A percentile compares a stretch with the other conserved stretches of the same genome.
Evolutionary conservation across 2,329 filamentous ascomycete genomes (phyloP).

Genomic region (Fusarium sp.): DNA sequence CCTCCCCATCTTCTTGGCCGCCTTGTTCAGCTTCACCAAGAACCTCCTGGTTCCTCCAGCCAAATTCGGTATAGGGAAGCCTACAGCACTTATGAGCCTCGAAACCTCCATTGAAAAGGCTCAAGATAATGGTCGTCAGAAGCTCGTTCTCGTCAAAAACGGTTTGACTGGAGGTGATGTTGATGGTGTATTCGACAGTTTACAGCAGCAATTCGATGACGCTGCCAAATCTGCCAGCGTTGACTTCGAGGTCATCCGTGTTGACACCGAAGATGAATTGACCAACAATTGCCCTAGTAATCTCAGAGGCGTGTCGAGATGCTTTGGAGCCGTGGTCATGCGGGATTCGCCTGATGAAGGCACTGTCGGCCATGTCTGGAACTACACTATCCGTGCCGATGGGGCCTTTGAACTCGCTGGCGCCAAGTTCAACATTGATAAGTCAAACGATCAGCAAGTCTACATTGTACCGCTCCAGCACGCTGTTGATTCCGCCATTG

Average conservation of each 20-base stretch:
- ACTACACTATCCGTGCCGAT: slow-evolving; percentile 87
- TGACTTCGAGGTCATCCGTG: slow-evolving; percentile 67
- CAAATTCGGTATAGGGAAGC: slow-evolving; percentile 78
- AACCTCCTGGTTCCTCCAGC: slow-evolving; percentile 88
- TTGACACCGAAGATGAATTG: slow-evolving; percentile 71
- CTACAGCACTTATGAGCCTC: slow-evolving; percentile 74
- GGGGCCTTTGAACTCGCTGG: slow-evolving; percentile 72
- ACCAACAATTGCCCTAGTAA: slow-evolving; percentile 74
- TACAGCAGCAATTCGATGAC: slow-evolving; percentile 70
- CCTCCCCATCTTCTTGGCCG: slow-evolving; percentile 70
- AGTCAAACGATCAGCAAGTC: slow-evolving; percentile 81
- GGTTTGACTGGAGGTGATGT: slow-evolving; percentile 79
- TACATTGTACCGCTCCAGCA: slow-evolving; percentile 86
- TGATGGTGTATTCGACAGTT: slow-evolving; percentile 74
- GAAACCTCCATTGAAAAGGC: slow-evolving; percentile 73
- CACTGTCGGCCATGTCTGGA: slow-evolving; percentile 74
- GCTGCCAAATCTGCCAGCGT: slow-evolving; percentile 69
- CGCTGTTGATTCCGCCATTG: slow-evolving; percentile 82
- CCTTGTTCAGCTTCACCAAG: slow-evolving; percentile 79
- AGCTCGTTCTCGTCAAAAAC: slow-evolving; percentile 84
- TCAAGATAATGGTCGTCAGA: slow-evolving; percentile 71
- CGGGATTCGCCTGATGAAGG: slow-evolving; percentile 82
- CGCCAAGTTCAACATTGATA: slow-evolving; percentile 73
- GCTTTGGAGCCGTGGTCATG: slow-evolving; percentile 83
- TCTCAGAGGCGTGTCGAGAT: slow-evolving; percentile 76